Base-by-base conservation (phyloP, 148 eudicot genomes). In the Fagopyrum esculentum region DNA sequence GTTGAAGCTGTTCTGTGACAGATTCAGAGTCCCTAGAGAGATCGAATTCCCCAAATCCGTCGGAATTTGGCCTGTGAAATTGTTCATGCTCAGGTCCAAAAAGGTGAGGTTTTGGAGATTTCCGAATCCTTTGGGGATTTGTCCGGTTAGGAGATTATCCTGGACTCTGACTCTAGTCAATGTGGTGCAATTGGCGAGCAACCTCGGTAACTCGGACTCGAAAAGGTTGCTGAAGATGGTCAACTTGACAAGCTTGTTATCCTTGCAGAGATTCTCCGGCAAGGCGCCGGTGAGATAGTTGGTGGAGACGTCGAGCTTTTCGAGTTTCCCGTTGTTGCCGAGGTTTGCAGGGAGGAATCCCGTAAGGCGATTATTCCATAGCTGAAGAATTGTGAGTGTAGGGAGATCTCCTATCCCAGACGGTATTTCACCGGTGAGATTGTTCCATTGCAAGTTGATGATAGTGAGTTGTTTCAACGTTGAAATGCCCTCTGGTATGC, bases 301-400 rank as follows among this genome's bases (percentile, higher is more conserved):
- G 6, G 99, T 82, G 2, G 98, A 92, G 8, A 95, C 98, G 54
- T 95, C 99, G 56, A 95, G 80, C 63, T 75, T 82, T 54, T 75
- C 85, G 19, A 95, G 73, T 71, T 74, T 85, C 15, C 85, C 88
- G 73, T 83, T 87, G 22, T 82, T 74, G 4, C 99, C 99, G n/a
- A 92, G 73, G 59, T 70, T 87, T 6, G 79, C 72, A 1, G 99
- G 99, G 19, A 95, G 73, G 6, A 77, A 80, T 61, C 99, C 97
- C 13, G 80, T 78, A n/a, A 95, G 90, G 17, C 84, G 84, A 74
- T 95, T 95, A 78, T 86, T 86, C 99, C 99, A 95, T 29, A 95
- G 78, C 63, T 55, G 75, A 16, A 95, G 77, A 0, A 9, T n/a
- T 72, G 79, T 83, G 9, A 95, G 83, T 63, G 77, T 61, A 0